These are phyloP conservation scores for Cryptococcus deneoformans DNA, from an alignment of 1,284 basidiomycete species.

Conservation along the genomic window DNA sequence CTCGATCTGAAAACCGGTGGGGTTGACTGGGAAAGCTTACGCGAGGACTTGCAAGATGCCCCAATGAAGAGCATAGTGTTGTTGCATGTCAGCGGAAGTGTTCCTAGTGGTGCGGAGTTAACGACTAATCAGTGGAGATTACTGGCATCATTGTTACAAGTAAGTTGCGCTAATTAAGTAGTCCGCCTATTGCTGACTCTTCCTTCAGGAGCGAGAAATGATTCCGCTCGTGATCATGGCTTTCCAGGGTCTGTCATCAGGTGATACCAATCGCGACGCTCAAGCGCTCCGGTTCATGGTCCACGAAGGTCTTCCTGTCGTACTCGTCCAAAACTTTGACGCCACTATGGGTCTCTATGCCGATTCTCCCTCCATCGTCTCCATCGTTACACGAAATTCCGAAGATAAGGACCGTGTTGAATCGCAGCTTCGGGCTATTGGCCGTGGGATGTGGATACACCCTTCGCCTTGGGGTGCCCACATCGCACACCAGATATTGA, in stretches of 20 bases:
- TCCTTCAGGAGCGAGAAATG: conserved; percentile 30
- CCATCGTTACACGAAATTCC: conserved; percentile 34
- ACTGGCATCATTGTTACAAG: conserved; percentile 52
- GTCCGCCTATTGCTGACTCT: background rate
- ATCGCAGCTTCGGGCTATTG: conserved; percentile 40
- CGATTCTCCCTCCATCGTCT: conserved; percentile 45
- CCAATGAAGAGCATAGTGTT: conserved; percentile 76
- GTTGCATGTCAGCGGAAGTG: conserved; percentile 91
- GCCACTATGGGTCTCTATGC: conserved; percentile 48
- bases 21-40: conserved; percentile 76
- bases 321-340: conserved; percentile 47
- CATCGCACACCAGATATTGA: conserved; percentile 43
- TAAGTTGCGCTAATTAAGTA: conserved; percentile 4
- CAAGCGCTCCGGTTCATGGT: conserved; percentile 48
- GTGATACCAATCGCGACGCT: conserved; percentile 44
- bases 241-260: conserved; percentile 45
- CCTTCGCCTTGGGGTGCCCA: conserved; percentile 46
- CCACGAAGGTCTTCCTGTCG: conserved; percentile 45
- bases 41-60: conserved; percentile 55
- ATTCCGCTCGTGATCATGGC: conserved; percentile 47
- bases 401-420: conserved; percentile 40
- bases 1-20: conserved; percentile 88
- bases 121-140: conserved; percentile 83
- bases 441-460: conserved; percentile 40
- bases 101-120: conserved; percentile 94